Evolutionary conservation across 345 rosid genomes (phyloP).

Genomic region (Conringia planisiliqua): DNA sequence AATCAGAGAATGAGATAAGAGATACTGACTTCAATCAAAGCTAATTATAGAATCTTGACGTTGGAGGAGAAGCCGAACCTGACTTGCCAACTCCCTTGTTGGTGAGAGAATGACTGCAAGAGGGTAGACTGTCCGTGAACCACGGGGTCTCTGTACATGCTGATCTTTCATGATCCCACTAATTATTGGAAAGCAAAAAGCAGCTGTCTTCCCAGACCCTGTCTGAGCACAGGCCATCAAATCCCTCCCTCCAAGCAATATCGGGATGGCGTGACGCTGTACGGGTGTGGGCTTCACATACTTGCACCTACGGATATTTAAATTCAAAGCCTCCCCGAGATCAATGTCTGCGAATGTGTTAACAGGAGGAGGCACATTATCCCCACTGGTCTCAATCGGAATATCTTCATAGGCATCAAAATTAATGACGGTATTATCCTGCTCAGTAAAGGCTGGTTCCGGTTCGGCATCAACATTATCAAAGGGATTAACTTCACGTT

Average conservation of each 20-base stretch:
- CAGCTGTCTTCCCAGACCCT: constrained; percentile 99
- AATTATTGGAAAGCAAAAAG: constrained; percentile 93
- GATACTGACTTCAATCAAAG: constrained; percentile 9
- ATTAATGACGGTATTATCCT: constrained; percentile 73
- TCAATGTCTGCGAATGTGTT: constrained; percentile 90
- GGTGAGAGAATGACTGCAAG: constrained; percentile 97
- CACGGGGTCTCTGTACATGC: constrained; percentile 72
- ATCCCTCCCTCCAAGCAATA: constrained; percentile 76
- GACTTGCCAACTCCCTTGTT: constrained; percentile 92
- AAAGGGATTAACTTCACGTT: constrained; percentile 91
- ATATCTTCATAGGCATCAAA: constrained; percentile 98
- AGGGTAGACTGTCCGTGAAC: constrained; percentile 80
- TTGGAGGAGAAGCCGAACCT: constrained; percentile 52
- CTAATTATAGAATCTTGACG: neutral
- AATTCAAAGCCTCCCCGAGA: constrained; percentile 84
- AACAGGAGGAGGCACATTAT: constrained; percentile 90
- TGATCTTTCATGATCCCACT: constrained; percentile 84
- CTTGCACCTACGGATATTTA: constrained; percentile 83
- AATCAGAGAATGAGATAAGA: neutral
- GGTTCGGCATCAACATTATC: constrained; percentile 50
- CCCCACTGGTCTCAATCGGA: constrained; percentile 94
- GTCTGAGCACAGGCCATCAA: constrained; percentile 99
- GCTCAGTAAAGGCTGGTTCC: constrained; percentile 52
- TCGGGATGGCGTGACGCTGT: constrained; percentile 91
- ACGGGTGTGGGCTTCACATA: constrained; percentile 98